Evolutionary conservation across 306 rosid genomes (phyloP), one percentile per base, ranked within the genome.

Genomic region (Lathyrus tuberosus): DNA sequence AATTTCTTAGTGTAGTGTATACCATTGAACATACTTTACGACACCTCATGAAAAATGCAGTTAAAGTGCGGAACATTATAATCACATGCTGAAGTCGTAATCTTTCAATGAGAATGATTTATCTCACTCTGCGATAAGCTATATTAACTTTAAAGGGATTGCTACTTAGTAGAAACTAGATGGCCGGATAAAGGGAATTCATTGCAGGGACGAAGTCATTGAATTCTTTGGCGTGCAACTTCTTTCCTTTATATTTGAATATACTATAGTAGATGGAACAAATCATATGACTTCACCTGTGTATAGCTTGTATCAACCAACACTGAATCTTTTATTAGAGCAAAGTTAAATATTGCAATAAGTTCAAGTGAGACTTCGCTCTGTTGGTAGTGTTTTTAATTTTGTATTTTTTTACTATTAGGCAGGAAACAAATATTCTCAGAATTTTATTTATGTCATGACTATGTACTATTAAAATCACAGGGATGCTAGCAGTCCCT

Each of bases 121-220:
- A 17, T 62, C 70, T 51, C 26, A 22, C 67, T 54, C 26, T n/a
- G 43, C 14, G 43, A 61, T 70, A 17, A 18, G 65, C 10, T 6
- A 60, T 61, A 61, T 37, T 48, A 71, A 65, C 77, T 60, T 17
- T 30, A 44, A 63, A 51, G 43, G 24, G 62, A 20, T 73, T 68
- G 74, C 67, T 74, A 26, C 44, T 22, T 40, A 22, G 15, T 48
- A 14, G 33, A 31, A 51, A 51, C 63, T 63, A 53, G 61, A 8
- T 48, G 69, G 44, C 30, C 14, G 3, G 71, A 18, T 58, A 69
- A 41, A 70, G 37, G 76, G 40, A 7, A 7, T 7, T 35, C 10
- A 0, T 33, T 33, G 8, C 8, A 33, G 38, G 0, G 38, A 5
- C 38, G 8, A 35, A 33, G 40, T 7, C 40, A 35, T 35, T 7